phyloP scores from a whole-genome alignment of 169 alveolate genomes.

The Eimeria praecox region DNA sequence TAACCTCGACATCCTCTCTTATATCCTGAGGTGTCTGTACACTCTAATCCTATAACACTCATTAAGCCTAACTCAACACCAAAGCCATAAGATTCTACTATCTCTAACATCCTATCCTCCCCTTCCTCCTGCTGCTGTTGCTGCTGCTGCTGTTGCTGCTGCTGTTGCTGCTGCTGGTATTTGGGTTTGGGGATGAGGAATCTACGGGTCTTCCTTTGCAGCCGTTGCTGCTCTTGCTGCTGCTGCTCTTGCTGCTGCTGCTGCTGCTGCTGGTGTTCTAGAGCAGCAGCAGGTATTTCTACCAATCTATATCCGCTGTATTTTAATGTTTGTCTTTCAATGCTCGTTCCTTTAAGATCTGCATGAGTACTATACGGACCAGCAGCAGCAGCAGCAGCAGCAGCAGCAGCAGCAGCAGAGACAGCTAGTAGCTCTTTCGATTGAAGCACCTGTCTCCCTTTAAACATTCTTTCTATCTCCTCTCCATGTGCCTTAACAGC shows the following conservation, averaged over 20 bases:
- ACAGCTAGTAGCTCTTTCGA: no score
- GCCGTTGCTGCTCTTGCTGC: not conserved
- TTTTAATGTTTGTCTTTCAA: not conserved
- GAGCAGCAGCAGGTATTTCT: slow-evolving; percentile 8
- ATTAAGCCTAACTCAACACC: not conserved
- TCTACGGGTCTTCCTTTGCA: slow-evolving; percentile 9
- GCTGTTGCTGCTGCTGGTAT: not conserved
- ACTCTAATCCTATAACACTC: slow-evolving; percentile 35
- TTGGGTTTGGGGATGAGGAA: not conserved
- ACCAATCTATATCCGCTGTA: not conserved
- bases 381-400: not conserved
- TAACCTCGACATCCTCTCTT: not conserved
- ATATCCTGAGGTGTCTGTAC: slow-evolving; percentile 12
- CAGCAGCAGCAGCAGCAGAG: no score
- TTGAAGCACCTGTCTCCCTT: not conserved
- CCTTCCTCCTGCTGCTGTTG: not conserved
- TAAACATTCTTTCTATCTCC: no score
- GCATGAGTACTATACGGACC: not conserved
- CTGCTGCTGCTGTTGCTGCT: slow-evolving; percentile 34
- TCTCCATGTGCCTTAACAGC: no score
- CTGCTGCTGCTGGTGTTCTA: not conserved
- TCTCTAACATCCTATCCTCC: not conserved
- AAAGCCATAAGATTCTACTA: not conserved
- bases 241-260: not conserved
- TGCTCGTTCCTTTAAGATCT: not conserved